These are phyloP conservation scores for Trichoderma simmonsii DNA, from an alignment of 2,329 filamentous ascomycete species.

Conservation along the genomic window DNA sequence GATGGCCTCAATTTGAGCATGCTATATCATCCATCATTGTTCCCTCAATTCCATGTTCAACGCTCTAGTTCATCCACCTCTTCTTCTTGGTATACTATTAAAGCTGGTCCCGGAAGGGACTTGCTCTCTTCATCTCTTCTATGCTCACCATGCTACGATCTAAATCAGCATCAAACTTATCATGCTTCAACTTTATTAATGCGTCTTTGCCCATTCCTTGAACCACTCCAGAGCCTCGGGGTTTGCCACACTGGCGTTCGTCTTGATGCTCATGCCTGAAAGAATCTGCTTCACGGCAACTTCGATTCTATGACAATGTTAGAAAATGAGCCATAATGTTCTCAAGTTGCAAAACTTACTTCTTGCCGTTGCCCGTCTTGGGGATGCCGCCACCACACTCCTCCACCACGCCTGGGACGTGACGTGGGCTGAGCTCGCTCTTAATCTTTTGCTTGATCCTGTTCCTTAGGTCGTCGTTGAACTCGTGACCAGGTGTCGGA, in stretches of 20 bases:
- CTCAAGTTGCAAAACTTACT: slow-evolving; percentile 51
- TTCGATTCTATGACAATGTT: slow-evolving; percentile 62
- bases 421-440: slow-evolving; percentile 77
- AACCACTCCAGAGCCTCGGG: slow-evolving; percentile 88
- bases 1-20: not conserved
- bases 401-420: slow-evolving; percentile 82
- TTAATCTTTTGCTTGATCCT: slow-evolving; percentile 67
- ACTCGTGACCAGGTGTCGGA: slow-evolving; percentile 57
- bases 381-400: slow-evolving; percentile 79
- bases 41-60: not conserved
- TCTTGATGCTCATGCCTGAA: slow-evolving; percentile 81
- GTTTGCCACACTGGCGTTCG: slow-evolving; percentile 90
- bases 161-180: not conserved
- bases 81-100: not conserved
- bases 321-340: not conserved
- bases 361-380: slow-evolving; percentile 92
- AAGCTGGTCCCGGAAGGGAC: not conserved
- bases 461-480: slow-evolving; percentile 58
- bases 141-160: not conserved
- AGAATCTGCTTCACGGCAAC: slow-evolving; percentile 95
- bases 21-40: not conserved
- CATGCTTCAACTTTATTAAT: slow-evolving; percentile 30
- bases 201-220: slow-evolving; percentile 64
- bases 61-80: not conserved
- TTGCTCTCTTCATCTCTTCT: not conserved